Evolutionary conservation across 768 basidiomycete genomes (phyloP).

Genomic region (Rhodocollybia butyracea): DNA sequence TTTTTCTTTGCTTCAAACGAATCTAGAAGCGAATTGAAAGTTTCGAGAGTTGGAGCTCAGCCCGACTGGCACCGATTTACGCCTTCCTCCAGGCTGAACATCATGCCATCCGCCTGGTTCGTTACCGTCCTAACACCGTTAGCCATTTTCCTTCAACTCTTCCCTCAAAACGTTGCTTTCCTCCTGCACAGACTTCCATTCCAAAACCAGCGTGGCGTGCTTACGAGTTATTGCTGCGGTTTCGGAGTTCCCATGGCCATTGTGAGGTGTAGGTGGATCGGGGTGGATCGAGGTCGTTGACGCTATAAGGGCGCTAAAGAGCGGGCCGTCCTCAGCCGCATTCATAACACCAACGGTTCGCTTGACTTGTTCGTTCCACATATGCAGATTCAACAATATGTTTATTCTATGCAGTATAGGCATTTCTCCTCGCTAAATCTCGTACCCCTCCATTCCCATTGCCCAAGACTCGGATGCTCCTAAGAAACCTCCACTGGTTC

Average conservation of each 20-base stretch:
- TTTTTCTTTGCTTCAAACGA: conserved; percentile 88
- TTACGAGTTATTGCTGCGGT: conserved; percentile 62
- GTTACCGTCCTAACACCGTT: conserved; percentile 88
- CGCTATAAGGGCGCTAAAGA: too few species aligned
- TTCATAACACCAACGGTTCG: too few species aligned
- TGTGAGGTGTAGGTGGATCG: conserved; percentile 46
- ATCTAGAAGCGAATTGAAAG: conserved; percentile 63
- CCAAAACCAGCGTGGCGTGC: conserved; percentile 64
- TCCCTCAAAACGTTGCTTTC: conserved; percentile 81
- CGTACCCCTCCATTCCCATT: too few species aligned
- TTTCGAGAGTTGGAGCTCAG: conserved; percentile 48
- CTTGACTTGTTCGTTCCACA: too few species aligned
- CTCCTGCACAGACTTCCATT: conserved; percentile 82
- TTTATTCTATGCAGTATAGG: too few species aligned
- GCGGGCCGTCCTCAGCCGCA: too few species aligned
- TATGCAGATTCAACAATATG: too few species aligned
- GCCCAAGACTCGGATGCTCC: too few species aligned
- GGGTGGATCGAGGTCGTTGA: conserved; percentile 66
- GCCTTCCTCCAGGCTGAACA: conserved; percentile 92
- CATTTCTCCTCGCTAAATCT: too few species aligned
- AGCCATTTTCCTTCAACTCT: conserved; percentile 98
- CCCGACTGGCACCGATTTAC: conserved; percentile 82
- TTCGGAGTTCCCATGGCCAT: conserved; percentile 47
- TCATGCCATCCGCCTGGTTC: conserved; percentile 97
- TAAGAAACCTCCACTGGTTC: too few species aligned